Percentiles rank a stretch among this genome's conserved stretches.
Evolutionary conservation across 2,329 filamentous ascomycete genomes (phyloP).

Genomic region (Fusarium decemcellulare): DNA sequence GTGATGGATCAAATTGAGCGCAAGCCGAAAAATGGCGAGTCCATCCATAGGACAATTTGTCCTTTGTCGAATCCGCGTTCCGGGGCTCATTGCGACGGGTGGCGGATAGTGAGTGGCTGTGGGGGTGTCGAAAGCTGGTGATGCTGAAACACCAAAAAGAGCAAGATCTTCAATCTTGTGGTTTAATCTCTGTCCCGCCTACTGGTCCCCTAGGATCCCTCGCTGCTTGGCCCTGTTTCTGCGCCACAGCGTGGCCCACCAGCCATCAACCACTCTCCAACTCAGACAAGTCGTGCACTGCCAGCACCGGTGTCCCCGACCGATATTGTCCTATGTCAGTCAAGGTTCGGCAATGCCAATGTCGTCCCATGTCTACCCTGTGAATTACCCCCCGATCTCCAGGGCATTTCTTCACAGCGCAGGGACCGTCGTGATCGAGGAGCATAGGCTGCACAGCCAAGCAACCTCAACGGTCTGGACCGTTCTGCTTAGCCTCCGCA

Average conservation of each 20-base stretch:
- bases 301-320: constrained; percentile 6
- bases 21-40: constrained; percentile 12
- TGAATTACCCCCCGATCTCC: constrained; percentile 25
- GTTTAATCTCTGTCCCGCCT: neutral
- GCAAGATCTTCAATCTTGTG: constrained; percentile 27
- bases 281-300: neutral
- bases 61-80: constrained; percentile 10
- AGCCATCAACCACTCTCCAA: constrained; percentile 23
- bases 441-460: constrained; percentile 1
- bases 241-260: constrained; percentile 28
- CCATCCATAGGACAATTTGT: constrained; percentile 14
- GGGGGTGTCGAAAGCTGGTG: neutral
- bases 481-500: constrained; percentile 21
- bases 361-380: constrained; percentile 5
- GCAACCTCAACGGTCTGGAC: constrained; percentile 34
- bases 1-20: constrained; percentile 22
- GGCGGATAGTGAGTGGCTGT: constrained; percentile 1
- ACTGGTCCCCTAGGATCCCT: constrained; percentile 1
- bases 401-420: constrained; percentile 11
- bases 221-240: neutral
- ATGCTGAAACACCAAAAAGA: constrained; percentile 16
- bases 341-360: neutral
- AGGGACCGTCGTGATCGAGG: constrained; percentile 23
- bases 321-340: neutral
- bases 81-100: constrained; percentile 21